Base-by-base conservation (phyloP, 495 filamentous ascomycete species). In the Trichoderma reesei region DNA sequence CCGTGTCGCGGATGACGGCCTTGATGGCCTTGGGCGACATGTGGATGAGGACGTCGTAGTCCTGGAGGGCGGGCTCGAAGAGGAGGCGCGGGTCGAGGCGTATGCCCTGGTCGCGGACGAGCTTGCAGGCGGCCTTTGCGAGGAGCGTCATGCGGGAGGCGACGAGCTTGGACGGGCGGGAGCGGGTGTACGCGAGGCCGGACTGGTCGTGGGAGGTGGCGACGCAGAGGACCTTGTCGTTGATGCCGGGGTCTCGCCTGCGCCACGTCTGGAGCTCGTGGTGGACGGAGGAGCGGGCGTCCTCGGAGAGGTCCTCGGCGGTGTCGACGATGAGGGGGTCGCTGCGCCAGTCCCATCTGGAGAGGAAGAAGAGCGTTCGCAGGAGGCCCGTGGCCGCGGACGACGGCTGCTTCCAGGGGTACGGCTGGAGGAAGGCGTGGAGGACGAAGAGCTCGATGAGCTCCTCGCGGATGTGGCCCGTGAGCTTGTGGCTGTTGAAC, bases 271-370 rank as follows among this genome's bases (percentile, higher is more conserved):
- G 81, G 63, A 98, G 86, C 0, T 86, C 85, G 18, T 86, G 88
- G 11, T 79, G 79, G 65, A 92, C 90, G 3, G 73, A 73, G 39
- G 84, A 74, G 1, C 88, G 81, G 33, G 82, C 85, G 64, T 75
- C 77, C 61, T 71, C 72, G 64, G 79, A 78, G 68, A 87, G 78
- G 42, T 80, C 78, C 62, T 74, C 80, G 62, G 80, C 75, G 7
- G 91, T 79, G 71, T 96, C 89, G 33, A 97, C 77, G 41, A 96
- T 81, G 36, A 96, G 79, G 0, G 94, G 89, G 34, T 90, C 86
- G 36, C 81, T 75, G 26, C 90, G 85, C 94, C 94, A 98, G 69
- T 98, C 91, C 92, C 94, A 98, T 31, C 83, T 80, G 1, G 91
- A 83, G 11, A 98, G 74, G 67, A 90, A 87, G 7, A 85, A 69